Base-by-base conservation (phyloP, 192 early-diverging fungal species). In the Cladochytrium replicatum region DNA sequence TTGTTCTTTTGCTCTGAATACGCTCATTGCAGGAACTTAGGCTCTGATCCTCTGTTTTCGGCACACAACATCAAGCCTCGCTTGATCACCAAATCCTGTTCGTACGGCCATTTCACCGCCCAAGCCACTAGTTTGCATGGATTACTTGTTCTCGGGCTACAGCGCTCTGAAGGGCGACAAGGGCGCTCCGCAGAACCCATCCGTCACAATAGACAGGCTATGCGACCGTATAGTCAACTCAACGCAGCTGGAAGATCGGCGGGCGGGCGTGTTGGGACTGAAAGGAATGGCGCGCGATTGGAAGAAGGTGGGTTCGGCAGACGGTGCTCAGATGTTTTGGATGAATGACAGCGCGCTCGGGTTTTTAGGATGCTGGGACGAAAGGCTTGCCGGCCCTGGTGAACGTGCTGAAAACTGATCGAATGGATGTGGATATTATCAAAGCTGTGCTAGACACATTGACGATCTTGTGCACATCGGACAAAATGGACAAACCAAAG, bases 401-500 rank as follows among this genome's bases (percentile, higher is more conserved):
- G 23, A 77, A 80, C 28, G 72, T 86, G 1, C 56, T 98, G 27
- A 76, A 75, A 47, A 80, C 81, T 49, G 89, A 93, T 63, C 74
- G 73, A 27, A 78, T 79, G 58, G 94, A 98, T 60, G 74, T 84
- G 13, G 87, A 91, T 52, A 84, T 87, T 45, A 69, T 81, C 41
- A 93, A 92, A 61, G 79, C 86, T 5, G 72, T 85, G 22, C 60
- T 95, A 32, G 94, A 98, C 52, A 87, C 87, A n/a, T 64, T 95
- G n/a, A 86, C 77, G 22, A 74, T 84, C 13, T 52, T 91, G 21
- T 87, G 83, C 63, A 70, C 78, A 22, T 48, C 60, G 1, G 67
- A 80, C 38, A 6, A 34, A 31, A 54, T 54, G 21, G 17, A 24
- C 42, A 1, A 50, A n/a, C n/a, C n/a, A n/a, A n/a, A n/a, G n/a